A percentile compares a stretch with the other conserved stretches of the same genome.
phyloP scores from a whole-genome alignment of 2,329 filamentous ascomycete genomes.

The Raffaelea albimanens region DNA sequence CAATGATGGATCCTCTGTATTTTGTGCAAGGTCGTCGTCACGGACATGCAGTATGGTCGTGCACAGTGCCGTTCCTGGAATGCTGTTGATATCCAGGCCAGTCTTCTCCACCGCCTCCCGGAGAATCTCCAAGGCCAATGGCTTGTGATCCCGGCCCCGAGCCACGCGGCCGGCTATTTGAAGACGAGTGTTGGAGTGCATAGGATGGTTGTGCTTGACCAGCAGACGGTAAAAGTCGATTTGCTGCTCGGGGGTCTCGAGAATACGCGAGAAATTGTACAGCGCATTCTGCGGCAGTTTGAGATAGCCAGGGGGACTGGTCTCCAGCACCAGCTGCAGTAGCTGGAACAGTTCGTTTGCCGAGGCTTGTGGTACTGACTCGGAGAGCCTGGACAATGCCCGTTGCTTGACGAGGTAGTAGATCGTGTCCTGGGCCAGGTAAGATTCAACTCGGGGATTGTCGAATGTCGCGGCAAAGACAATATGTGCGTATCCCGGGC shows the following conservation, averaged over 20 bases:
- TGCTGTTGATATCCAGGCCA: slow-evolving; percentile 35
- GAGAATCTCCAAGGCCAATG: slow-evolving; percentile 33
- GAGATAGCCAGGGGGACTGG: slow-evolving; percentile 11
- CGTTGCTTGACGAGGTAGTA: slow-evolving; percentile 17
- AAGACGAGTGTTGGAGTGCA: slow-evolving; percentile 34
- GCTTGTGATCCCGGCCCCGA: slow-evolving; percentile 26
- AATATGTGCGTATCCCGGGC: slow-evolving; percentile 20
- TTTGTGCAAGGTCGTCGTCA: slow-evolving; percentile 5
- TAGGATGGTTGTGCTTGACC: slow-evolving; percentile 14
- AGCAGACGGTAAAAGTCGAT: slow-evolving; percentile 27
- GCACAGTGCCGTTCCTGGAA: slow-evolving; percentile 42
- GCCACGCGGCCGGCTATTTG: slow-evolving; percentile 40
- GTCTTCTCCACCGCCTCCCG: slow-evolving; percentile 22
- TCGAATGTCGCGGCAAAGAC: slow-evolving; percentile 29
- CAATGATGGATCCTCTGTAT: not conserved
- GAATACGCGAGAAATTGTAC: slow-evolving; percentile 9
- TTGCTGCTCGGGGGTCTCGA: slow-evolving; percentile 13
- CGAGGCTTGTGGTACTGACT: not conserved
- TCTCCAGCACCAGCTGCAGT: slow-evolving; percentile 8
- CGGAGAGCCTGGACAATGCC: slow-evolving; percentile 1
- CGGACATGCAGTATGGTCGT: slow-evolving; percentile 44
- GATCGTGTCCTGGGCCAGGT: slow-evolving; percentile 27
- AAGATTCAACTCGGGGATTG: slow-evolving; percentile 22
- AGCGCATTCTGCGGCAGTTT: slow-evolving; percentile 29
- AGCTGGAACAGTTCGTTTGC: slow-evolving; percentile 2